Evolutionary conservation across 2,329 filamentous ascomycete genomes (phyloP).

Genomic region (Trichoderma sp.): DNA sequence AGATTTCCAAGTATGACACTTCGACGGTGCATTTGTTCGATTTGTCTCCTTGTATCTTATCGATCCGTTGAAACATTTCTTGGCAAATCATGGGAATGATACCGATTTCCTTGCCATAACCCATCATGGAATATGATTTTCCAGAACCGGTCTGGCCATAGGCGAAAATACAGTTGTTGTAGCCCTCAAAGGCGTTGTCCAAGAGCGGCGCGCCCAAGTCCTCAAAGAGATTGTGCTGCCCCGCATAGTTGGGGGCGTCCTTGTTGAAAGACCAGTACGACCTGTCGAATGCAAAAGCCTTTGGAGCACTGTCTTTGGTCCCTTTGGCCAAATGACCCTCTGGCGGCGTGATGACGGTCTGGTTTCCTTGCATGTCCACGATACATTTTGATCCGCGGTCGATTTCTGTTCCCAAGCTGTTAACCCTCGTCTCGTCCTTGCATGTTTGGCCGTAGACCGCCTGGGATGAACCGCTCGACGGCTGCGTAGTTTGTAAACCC

Average conservation of each 20-base stretch:
- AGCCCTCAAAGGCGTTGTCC: conserved; percentile 97
- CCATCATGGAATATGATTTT: conserved; percentile 99
- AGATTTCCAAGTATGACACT: conserved; percentile 98
- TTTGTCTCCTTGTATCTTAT: conserved; percentile 67
- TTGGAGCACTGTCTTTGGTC: conserved; percentile 69
- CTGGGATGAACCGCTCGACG: neutral
- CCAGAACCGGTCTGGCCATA: conserved; percentile 98
- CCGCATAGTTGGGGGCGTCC: conserved; percentile 77
- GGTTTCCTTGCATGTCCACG: conserved; percentile 90
- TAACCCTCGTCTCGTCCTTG: conserved; percentile 22
- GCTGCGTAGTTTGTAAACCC: conserved; percentile 33
- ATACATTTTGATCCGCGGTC: conserved; percentile 95
- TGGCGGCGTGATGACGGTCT: conserved; percentile 82
- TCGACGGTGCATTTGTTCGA: conserved; percentile 88
- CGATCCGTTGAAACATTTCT: conserved; percentile 93
- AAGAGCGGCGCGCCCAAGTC: conserved; percentile 88
- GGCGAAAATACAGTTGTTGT: conserved; percentile 99
- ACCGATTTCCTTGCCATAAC: conserved; percentile 91
- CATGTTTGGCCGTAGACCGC: neutral
- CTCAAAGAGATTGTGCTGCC: conserved; percentile 83
- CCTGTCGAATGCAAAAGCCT: conserved; percentile 92
- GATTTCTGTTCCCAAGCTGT: conserved; percentile 61
- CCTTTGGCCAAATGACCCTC: conserved; percentile 63
- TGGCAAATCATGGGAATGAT: conserved; percentile 97
- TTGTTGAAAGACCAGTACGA: conserved; percentile 98